A percentile compares a stretch with the other conserved stretches of the same genome.
These are phyloP conservation scores for Rhynchosporium agropyri DNA, from an alignment of 2,329 filamentous ascomycete species.

Conservation along the genomic window DNA sequence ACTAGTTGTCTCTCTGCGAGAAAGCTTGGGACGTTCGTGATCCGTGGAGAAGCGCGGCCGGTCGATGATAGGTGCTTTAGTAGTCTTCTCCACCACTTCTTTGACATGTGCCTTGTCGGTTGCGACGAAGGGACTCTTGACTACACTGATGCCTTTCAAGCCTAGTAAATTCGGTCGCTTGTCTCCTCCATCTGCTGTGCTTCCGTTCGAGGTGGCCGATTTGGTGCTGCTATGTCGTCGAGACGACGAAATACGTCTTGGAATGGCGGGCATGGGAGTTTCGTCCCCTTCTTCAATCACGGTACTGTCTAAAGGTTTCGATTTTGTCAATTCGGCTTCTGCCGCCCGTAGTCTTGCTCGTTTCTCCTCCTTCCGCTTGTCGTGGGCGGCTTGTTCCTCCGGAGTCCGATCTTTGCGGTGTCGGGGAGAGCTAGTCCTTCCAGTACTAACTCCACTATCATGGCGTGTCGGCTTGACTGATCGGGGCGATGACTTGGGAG, in stretches of 20 bases:
- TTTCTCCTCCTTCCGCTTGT: conserved; percentile 37
- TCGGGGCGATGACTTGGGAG: conserved; percentile 24
- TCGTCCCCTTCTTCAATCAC: conserved; percentile 25
- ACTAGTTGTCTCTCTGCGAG: conserved; percentile 18
- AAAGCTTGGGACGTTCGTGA: conserved; percentile 26
- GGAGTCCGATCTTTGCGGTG: conserved; percentile 34
- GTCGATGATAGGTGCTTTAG: conserved; percentile 28
- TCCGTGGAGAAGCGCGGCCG: conserved; percentile 33
- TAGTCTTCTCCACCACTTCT: conserved; percentile 26
- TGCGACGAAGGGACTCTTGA: conserved; percentile 35
- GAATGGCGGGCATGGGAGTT: conserved; percentile 22
- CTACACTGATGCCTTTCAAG: conserved; percentile 36
- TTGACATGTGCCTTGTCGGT: conserved; percentile 32
- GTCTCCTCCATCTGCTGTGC: conserved; percentile 25
- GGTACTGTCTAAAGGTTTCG: conserved; percentile 24
- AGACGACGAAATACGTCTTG: conserved; percentile 26
- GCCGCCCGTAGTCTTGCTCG: conserved; percentile 29
- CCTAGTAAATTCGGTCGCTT: conserved; percentile 31
- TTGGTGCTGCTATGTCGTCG: conserved; percentile 29
- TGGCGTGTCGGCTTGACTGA: conserved; percentile 31
- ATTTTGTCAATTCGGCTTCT: conserved; percentile 19
- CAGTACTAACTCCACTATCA: conserved; percentile 39
- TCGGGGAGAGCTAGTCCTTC: conserved; percentile 34
- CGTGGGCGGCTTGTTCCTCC: conserved; percentile 41
- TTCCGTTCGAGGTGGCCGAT: conserved; percentile 12